phyloP scores from a whole-genome alignment of 441 rosid genomes.

The Melastoma candidum region DNA sequence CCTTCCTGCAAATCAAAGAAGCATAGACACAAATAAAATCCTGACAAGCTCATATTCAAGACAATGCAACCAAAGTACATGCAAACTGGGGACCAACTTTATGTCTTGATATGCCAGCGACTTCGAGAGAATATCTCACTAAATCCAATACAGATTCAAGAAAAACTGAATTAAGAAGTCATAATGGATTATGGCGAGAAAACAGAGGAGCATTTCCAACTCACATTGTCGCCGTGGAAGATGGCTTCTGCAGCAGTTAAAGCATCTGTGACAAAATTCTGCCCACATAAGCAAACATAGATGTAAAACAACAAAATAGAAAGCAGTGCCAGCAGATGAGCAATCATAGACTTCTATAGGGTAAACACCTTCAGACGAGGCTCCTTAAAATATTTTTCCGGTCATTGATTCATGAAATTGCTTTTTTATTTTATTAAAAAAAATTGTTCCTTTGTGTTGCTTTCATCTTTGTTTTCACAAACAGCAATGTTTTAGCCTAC shows the following conservation, averaged over 20 bases:
- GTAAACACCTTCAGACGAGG: too few relatives aligned
- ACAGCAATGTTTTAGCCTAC: too few relatives aligned
- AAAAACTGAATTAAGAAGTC: background rate
- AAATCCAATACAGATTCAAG: too few relatives aligned
- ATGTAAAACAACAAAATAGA: background rate
- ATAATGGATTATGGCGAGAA: background rate
- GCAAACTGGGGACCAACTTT: too few relatives aligned
- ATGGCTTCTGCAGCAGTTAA: constrained; percentile 78
- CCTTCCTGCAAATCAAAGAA: constrained; percentile 52
- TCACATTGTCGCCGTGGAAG: constrained; percentile 72
- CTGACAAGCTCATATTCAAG: background rate
- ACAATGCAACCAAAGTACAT: too few relatives aligned
- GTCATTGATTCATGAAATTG: too few relatives aligned
- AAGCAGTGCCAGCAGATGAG: background rate
- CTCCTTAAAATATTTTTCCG: too few relatives aligned
- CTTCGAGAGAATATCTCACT: too few relatives aligned
- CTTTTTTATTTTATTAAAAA: too few relatives aligned
- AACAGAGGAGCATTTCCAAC: constrained; percentile 17
- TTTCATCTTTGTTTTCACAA: too few relatives aligned
- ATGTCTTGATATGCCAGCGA: too few relatives aligned
- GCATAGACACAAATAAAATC: background rate
- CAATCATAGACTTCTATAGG: background rate
- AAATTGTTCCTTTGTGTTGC: too few relatives aligned
- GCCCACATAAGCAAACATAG: constrained; percentile 1
- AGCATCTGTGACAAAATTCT: constrained; percentile 47